Percentiles rank a stretch among this genome's conserved stretches.
These are phyloP conservation scores for Zygosaccharomyces gambellarensis DNA, from an alignment of 805 yeast species.

Conservation along the genomic window DNA sequence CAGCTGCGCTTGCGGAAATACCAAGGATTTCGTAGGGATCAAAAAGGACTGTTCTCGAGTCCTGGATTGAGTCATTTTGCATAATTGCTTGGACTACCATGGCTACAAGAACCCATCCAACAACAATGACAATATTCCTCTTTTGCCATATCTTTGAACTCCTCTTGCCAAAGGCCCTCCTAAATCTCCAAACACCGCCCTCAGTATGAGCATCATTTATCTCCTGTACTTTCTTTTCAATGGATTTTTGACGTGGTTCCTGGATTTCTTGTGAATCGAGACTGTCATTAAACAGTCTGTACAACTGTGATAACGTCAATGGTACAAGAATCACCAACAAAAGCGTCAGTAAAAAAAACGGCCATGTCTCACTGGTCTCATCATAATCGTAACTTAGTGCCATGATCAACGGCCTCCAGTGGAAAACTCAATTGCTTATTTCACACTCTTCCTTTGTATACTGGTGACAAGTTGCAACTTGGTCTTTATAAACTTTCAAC, in stretches of 20 bases:
- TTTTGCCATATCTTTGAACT: slow-evolving; percentile 20
- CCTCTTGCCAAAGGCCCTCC: slow-evolving; percentile 20
- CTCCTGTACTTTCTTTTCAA: slow-evolving; percentile 12
- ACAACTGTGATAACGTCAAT: slow-evolving; percentile 40
- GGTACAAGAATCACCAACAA: slow-evolving; percentile 67
- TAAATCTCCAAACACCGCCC: slow-evolving; percentile 21
- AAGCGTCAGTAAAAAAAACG: slow-evolving; percentile 75
- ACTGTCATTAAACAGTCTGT: slow-evolving; percentile 23
- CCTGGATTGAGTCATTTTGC: slow-evolving; percentile 44
- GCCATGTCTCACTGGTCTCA: slow-evolving; percentile 90
- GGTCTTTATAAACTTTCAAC: neutral
- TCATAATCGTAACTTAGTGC: slow-evolving; percentile 53
- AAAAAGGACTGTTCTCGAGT: slow-evolving; percentile 45
- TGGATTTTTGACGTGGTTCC: slow-evolving; percentile 6
- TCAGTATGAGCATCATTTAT: slow-evolving; percentile 22
- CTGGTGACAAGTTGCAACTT: slow-evolving; percentile 3
- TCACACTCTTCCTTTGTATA: neutral
- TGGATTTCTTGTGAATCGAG: slow-evolving; percentile 5
- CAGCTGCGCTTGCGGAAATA: slow-evolving; percentile 61
- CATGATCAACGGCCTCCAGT: slow-evolving; percentile 17
- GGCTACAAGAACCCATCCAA: slow-evolving; percentile 62
- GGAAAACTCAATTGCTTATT: neutral
- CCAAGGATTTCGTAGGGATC: slow-evolving; percentile 91
- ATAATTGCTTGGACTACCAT: slow-evolving; percentile 36
- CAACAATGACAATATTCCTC: slow-evolving; percentile 26